These are phyloP conservation scores for Talaromyces sp. DNA, from an alignment of 2,329 filamentous ascomycete species.

Conservation along the genomic window DNA sequence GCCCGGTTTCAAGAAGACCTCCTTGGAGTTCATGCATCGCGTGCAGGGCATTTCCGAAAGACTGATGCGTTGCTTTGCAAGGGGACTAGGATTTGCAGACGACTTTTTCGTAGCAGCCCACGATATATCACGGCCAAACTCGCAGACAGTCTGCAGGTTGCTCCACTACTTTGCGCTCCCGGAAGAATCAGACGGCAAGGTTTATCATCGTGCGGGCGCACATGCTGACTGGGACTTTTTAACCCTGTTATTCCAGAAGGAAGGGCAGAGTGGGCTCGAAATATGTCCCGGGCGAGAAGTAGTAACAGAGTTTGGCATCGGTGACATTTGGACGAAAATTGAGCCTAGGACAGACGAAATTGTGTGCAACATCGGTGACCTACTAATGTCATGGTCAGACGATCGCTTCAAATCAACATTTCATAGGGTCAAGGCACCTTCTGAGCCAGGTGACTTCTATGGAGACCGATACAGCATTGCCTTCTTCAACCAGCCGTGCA, in stretches of 20 bases:
- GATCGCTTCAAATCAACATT: slow-evolving; percentile 64
- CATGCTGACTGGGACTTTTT: slow-evolving; percentile 61
- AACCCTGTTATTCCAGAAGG: slow-evolving; percentile 58
- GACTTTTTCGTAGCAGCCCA: slow-evolving; percentile 54
- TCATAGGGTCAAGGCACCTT: slow-evolving; percentile 59
- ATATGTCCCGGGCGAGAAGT: slow-evolving; percentile 61
- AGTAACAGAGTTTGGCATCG: slow-evolving; percentile 53
- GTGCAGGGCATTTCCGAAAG: slow-evolving; percentile 50
- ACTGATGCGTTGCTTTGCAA: slow-evolving; percentile 55
- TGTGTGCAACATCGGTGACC: slow-evolving; percentile 62
- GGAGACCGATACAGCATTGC: slow-evolving; percentile 60
- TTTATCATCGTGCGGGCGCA: slow-evolving; percentile 56
- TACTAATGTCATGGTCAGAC: slow-evolving; percentile 63
- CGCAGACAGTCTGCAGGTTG: slow-evolving; percentile 52
- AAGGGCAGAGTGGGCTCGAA: slow-evolving; percentile 57
- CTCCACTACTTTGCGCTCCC: slow-evolving; percentile 53
- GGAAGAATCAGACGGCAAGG: slow-evolving; percentile 29
- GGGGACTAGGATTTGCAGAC: slow-evolving; percentile 52
- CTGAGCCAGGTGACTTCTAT: slow-evolving; percentile 50
- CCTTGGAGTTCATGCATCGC: slow-evolving; percentile 50
- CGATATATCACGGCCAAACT: slow-evolving; percentile 44
- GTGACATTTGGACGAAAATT: slow-evolving; percentile 60
- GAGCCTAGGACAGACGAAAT: slow-evolving; percentile 50
- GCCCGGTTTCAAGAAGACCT: slow-evolving; percentile 44
- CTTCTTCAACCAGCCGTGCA: slow-evolving; percentile 61